Conservation (phyloP, 169 alveolate species). For the Sarcocystis neurona region DNA sequence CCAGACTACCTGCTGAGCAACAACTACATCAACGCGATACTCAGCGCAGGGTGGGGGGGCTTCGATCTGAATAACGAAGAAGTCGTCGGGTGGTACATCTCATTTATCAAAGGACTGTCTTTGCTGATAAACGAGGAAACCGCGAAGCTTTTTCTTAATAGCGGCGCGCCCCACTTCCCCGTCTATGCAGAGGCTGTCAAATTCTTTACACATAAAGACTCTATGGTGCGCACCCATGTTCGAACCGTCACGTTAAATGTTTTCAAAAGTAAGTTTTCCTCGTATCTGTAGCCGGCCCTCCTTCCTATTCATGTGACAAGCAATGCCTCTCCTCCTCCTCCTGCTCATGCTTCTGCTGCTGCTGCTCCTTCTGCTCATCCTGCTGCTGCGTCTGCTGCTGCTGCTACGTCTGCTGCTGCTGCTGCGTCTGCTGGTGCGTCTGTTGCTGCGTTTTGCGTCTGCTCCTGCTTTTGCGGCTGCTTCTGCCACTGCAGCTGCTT, state of each 20-base stretch:
- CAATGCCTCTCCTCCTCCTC: background rate
- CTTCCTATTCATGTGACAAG: background rate
- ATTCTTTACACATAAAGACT: conserved; percentile 61
- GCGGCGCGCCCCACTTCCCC: conserved; percentile 60
- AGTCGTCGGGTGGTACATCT: conserved; percentile 60
- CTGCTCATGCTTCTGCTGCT: background rate
- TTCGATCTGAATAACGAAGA: conserved; percentile 64
- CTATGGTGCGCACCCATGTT: conserved; percentile 66
- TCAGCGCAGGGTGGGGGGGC: conserved; percentile 29
- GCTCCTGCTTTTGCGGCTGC: too few relatives aligned
- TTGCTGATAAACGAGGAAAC: conserved; percentile 55
- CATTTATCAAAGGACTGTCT: conserved; percentile 64
- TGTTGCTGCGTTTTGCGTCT: background rate
- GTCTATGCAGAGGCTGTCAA: conserved; percentile 59
- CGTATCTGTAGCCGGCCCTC: too few relatives aligned
- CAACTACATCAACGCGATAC: conserved; percentile 57
- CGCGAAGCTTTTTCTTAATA: conserved; percentile 57
- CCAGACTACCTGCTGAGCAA: conserved; percentile 63
- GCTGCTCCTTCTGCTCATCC: too few relatives aligned
- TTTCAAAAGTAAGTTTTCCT: conserved; percentile 44
- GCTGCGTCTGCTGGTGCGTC: background rate
- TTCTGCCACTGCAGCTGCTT: too few relatives aligned
- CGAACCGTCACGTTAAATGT: conserved; percentile 61
- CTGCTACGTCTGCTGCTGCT: background rate
- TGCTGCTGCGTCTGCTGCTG: background rate